phyloP scores from a whole-genome alignment of 1,284 basidiomycete species.

The Phellinidium pouzarii region DNA sequence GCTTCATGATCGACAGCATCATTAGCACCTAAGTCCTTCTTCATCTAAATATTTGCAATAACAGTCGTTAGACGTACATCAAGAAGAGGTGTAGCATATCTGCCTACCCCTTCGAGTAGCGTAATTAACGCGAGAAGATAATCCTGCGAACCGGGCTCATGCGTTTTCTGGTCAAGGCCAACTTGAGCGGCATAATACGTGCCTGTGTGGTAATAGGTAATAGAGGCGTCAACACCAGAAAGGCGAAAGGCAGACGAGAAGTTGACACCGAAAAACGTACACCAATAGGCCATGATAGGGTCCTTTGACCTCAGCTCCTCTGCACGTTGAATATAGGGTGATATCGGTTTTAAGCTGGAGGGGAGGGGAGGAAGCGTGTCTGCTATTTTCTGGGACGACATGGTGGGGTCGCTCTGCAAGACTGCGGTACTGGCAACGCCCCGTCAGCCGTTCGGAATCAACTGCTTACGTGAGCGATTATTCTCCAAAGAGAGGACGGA shows the following conservation, averaged over 20 bases:
- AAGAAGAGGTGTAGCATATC: constrained; percentile 6
- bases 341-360: constrained; percentile 52
- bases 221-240: constrained; percentile 11
- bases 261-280: constrained; percentile 39
- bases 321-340: constrained; percentile 84
- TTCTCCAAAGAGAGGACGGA: too few relatives aligned
- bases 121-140: constrained; percentile 75
- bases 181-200: constrained; percentile 87
- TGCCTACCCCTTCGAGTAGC: constrained; percentile 60
- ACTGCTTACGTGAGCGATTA: too few relatives aligned
- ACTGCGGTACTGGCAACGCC: too few relatives aligned
- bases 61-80: neutral
- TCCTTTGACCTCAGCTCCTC: constrained; percentile 80
- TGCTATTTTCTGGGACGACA: constrained; percentile 9
- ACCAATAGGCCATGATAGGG: constrained; percentile 91
- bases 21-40: constrained; percentile 63
- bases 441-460: too few relatives aligned
- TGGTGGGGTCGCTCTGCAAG: neutral
- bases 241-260: neutral
- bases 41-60: constrained; percentile 41
- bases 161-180: constrained; percentile 67
- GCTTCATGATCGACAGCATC: constrained; percentile 83
- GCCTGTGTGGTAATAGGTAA: constrained; percentile 39
- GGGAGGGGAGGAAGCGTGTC: constrained; percentile 46
- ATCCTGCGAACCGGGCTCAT: constrained; percentile 54